These are phyloP conservation scores for Plasmodium berghei DNA, from an alignment of 169 alveolate species.

Conservation along the genomic window DNA sequence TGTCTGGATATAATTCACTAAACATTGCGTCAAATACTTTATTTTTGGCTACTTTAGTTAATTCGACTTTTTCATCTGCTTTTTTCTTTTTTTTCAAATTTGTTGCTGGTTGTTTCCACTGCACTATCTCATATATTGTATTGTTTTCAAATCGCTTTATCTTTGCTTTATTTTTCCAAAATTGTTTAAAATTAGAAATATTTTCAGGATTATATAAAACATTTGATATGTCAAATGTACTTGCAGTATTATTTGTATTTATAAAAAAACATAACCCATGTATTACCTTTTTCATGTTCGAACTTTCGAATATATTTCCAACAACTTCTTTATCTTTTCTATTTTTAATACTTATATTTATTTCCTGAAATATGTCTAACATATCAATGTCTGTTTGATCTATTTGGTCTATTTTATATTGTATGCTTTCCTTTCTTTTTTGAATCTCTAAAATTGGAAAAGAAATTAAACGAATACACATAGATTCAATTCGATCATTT, in stretches of 20 bases:
- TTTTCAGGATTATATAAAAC: constrained; percentile 26
- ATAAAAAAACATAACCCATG: constrained; percentile 27
- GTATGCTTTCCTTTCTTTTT: neutral
- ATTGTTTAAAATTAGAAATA: constrained; percentile 16
- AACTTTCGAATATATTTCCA: neutral
- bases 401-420: neutral
- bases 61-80: neutral
- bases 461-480: constrained; percentile 15
- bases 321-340: neutral
- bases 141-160: constrained; percentile 56
- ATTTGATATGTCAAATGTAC: constrained; percentile 14
- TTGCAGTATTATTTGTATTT: constrained; percentile 22
- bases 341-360: neutral
- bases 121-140: constrained; percentile 41
- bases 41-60: neutral
- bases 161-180: constrained; percentile 30
- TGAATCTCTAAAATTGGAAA: neutral
- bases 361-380: neutral
- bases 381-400: neutral
- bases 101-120: constrained; percentile 39
- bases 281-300: neutral
- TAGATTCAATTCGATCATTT: constrained; percentile 24
- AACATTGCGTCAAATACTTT: constrained; percentile 16
- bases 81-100: neutral
- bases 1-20: constrained; percentile 19